phyloP scores from a whole-genome alignment of 23 red algal genomes.

The Gracilaria vermiculophylla region DNA sequence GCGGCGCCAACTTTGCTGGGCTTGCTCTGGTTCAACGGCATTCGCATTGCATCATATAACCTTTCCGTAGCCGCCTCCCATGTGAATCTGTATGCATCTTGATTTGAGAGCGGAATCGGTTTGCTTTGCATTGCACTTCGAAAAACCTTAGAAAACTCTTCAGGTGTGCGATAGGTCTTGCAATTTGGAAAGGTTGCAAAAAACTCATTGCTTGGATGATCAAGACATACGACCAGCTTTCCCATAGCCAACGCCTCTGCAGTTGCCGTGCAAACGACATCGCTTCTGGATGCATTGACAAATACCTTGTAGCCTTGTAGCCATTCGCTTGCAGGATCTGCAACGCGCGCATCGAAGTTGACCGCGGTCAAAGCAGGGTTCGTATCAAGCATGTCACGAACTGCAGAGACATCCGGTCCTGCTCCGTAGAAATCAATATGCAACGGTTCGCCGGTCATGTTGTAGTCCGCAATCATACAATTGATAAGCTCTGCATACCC shows the following conservation, averaged over 20 bases:
- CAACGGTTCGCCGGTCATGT: neutral
- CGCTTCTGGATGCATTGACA: slow-evolving; percentile 66
- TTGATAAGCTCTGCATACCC: slow-evolving; percentile 74
- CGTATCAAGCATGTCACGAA: slow-evolving; percentile 31
- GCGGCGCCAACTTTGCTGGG: slow-evolving; percentile 51
- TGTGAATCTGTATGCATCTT: slow-evolving; percentile 71
- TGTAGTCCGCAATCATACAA: slow-evolving; percentile 42
- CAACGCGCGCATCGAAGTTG: slow-evolving; percentile 36
- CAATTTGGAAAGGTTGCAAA: slow-evolving; percentile 74
- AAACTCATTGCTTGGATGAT: slow-evolving; percentile 81
- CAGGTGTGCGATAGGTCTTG: slow-evolving; percentile 29
- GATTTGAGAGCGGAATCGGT: slow-evolving; percentile 62
- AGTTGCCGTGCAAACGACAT: slow-evolving; percentile 81
- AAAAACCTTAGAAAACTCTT: slow-evolving; percentile 55
- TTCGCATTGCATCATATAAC: slow-evolving; percentile 75
- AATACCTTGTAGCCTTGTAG: slow-evolving; percentile 61
- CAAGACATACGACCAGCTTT: slow-evolving; percentile 61
- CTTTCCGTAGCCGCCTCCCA: slow-evolving; percentile 78
- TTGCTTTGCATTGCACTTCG: slow-evolving; percentile 13
- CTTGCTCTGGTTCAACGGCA: slow-evolving; percentile 47
- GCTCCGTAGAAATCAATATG: slow-evolving; percentile 70
- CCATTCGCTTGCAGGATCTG: slow-evolving; percentile 42
- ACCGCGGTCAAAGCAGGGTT: slow-evolving; percentile 39
- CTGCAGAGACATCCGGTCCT: slow-evolving; percentile 57
- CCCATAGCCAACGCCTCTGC: slow-evolving; percentile 84